A percentile compares a stretch with the other conserved stretches of the same genome.
phyloP scores from a whole-genome alignment of 768 basidiomycete species.

The Gymnopilus dilepis region DNA sequence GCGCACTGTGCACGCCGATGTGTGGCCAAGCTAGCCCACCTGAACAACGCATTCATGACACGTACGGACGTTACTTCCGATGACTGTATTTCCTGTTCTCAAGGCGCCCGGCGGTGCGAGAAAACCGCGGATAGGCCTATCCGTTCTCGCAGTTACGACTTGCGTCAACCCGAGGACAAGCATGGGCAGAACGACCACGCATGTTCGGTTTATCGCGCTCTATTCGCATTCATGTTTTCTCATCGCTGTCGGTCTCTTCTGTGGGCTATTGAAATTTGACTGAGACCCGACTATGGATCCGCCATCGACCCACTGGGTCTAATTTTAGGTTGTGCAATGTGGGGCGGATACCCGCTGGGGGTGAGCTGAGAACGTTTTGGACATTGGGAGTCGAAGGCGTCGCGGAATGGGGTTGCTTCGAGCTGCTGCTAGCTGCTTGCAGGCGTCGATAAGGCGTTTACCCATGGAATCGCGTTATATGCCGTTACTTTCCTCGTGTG shows the following conservation, averaged over 20 bases:
- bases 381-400: too few species aligned
- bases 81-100: background rate
- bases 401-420: background rate
- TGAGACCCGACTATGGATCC: background rate
- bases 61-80: background rate
- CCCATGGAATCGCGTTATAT: background rate
- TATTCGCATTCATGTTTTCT: background rate
- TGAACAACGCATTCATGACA: background rate
- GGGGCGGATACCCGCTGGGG: background rate
- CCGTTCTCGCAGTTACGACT: background rate
- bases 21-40: background rate
- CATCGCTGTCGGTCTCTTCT: background rate
- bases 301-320: background rate
- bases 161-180: background rate
- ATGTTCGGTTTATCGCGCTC: background rate
- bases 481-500: background rate
- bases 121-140: background rate
- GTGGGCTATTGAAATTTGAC: background rate
- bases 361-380: background rate
- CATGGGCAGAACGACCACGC: background rate
- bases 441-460: background rate
- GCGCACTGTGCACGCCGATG: slow-evolving; percentile 9
- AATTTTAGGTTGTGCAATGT: background rate
- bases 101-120: background rate
- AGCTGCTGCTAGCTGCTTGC: background rate